Base-by-base conservation (phyloP, 192 early-diverging fungal genomes). In the Gonapodya prolifera region DNA sequence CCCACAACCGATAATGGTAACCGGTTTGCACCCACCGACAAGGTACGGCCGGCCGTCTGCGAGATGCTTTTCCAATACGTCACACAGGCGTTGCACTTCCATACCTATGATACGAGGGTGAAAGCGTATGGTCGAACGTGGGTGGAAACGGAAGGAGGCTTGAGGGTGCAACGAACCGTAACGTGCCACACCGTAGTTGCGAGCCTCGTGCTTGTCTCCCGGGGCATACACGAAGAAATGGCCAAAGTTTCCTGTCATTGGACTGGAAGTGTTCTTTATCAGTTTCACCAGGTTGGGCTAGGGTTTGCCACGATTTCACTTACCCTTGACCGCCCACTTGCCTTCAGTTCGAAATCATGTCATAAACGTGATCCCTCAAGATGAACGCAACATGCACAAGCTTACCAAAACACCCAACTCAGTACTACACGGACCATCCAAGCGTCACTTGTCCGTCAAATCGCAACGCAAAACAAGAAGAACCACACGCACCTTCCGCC, bases 211-310 rank as follows among this genome's bases (percentile, higher is more conserved):
- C 31, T 73, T 73, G 28, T 73, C 71, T 13, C 28, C 28, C 2
- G 71, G 71, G 31, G 71, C 71, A 29, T 73, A 73, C 28, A 73
- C 71, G 18, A 73, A 16, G 71, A 73, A 73, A 29, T 73, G 71
- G 71, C 71, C 71, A 29, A 30, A 73, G 28, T 73, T 18, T 18
- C 71, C 71, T 16, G 71, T 18, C 18, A 73, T 73, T 2, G 71
- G 71, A 16, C 45, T 61, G 45, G 45, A 61, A 23, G 23, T 16
- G 23, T 61, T 8, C 8, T 61, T 61, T 23, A 8, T 23, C n/a
- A n/a, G n/a, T n/a, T n/a, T n/a, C n/a, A n/a, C n/a, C n/a, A n/a
- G n/a, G n/a, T n/a, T n/a, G n/a, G n/a, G n/a, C n/a, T n/a, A n/a
- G n/a, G n/a, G n/a, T n/a, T n/a, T n/a, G n/a, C n/a, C n/a, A n/a